Base-by-base conservation (phyloP, 257 asterid genomes). In the Jacaranda copaia region DNA sequence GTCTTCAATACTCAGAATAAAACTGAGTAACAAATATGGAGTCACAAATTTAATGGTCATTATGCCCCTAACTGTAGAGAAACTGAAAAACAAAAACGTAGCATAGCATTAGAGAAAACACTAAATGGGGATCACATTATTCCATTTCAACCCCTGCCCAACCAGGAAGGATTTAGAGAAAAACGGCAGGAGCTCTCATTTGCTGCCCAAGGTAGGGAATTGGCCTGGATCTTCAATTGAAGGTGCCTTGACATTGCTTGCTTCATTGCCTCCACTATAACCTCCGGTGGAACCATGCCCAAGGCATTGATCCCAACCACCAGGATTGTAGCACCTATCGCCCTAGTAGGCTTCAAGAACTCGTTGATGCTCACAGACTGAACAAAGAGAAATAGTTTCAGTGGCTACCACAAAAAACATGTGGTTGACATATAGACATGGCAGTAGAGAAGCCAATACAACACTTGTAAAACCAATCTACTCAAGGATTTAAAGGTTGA, bases 311-410 rank as follows among this genome's bases (percentile, higher is more conserved):
- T 97, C 96, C 3, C 92, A 89, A 5, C 97, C 95, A 63, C 94
- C 87, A 46, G 81, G 64, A 52, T 53, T 43, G 72, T 76, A 77
- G 80, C 39, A 82, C 82, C 80, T 85, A 83, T 88, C 92, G 0
- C 98, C 98, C 49, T 94, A 58, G 89, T 89, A n/a, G 99, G 95
- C 88, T 92, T 94, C 89, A 94, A 74, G 82, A 94, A 94, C 79
- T 94, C 99, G 16, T 89, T 92, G 79, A 94, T 94, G 89, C 95
- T 92, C 77, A 94, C 91, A 49, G 93, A 87, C 99, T 94, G 78
- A 19, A 58, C 32, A 59, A 19, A 9, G 8, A 52, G 56, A 16
- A 42, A 14, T 14, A 20, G 16, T 8, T n/a, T 19, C 2, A 39
- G 25, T 42, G 12, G 36, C 18, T 6, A 7, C n/a, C 35, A 9